Evolutionary conservation across 768 basidiomycete species (phyloP).

Genomic region (Serendipita sp.): DNA sequence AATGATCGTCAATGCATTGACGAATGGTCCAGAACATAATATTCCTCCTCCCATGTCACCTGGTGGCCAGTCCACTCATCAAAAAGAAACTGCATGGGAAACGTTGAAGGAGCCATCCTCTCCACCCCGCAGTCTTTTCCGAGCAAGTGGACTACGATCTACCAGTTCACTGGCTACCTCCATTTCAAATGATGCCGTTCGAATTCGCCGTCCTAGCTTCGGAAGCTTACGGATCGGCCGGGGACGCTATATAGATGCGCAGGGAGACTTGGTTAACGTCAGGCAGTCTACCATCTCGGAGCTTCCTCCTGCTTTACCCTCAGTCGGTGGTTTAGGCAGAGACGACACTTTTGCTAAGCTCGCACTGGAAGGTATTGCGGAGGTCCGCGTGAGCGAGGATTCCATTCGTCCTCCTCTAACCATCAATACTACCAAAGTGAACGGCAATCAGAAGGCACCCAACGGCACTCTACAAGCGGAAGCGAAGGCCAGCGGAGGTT

Average conservation of each 20-base stretch:
- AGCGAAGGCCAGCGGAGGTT: background rate
- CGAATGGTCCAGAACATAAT: slow-evolving; percentile 27
- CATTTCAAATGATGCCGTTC: slow-evolving; percentile 1
- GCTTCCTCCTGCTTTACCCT: slow-evolving; percentile 1
- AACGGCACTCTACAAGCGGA: background rate
- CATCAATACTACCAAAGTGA: background rate
- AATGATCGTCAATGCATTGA: slow-evolving; percentile 46
- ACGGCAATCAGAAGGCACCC: background rate
- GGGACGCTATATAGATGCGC: background rate
- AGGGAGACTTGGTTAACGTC: background rate
- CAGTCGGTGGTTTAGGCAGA: background rate
- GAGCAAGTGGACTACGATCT: background rate
- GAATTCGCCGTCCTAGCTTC: slow-evolving; percentile 3
- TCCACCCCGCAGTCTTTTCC: background rate
- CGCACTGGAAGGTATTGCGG: slow-evolving; percentile 1
- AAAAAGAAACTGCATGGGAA: too few relatives aligned
- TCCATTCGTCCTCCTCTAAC: background rate
- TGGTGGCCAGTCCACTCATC: background rate
- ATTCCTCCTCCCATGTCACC: background rate
- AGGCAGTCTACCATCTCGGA: background rate
- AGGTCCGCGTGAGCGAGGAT: slow-evolving; percentile 1
- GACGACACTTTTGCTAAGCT: slow-evolving; percentile 1
- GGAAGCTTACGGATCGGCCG: background rate
- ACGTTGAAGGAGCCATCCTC: background rate
- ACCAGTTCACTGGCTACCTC: slow-evolving; percentile 1